These are phyloP conservation scores for Cutaneotrichosporon dermatis DNA, from an alignment of 1,284 basidiomycete genomes.

Conservation along the genomic window DNA sequence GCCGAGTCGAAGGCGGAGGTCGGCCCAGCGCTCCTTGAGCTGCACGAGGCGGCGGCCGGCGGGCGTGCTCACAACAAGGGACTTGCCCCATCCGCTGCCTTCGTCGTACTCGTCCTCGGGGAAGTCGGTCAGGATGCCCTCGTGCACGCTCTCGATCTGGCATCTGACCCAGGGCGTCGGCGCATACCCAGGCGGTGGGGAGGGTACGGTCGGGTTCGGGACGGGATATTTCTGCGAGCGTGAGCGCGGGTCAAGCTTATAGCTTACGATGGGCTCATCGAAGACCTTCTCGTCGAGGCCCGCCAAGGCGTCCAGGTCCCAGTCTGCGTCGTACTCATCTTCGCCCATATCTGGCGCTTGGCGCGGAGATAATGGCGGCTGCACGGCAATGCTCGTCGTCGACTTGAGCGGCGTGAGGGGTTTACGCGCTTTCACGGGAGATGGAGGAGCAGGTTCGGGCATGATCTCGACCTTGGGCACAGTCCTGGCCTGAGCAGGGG, in stretches of 20 bases:
- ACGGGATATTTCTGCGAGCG: constrained; percentile 33
- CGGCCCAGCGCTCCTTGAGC: constrained; percentile 45
- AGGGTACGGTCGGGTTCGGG: constrained; percentile 32
- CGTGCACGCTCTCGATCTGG: constrained; percentile 26
- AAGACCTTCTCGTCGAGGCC: constrained; percentile 34
- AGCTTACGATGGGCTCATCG: constrained; percentile 12
- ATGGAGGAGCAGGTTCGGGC: background rate
- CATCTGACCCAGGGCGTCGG: constrained; percentile 39
- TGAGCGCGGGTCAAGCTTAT: constrained; percentile 1
- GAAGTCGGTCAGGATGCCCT: constrained; percentile 18
- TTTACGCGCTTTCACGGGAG: background rate
- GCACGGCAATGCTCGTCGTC: background rate
- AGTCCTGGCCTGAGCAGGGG: background rate
- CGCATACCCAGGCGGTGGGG: constrained; percentile 24
- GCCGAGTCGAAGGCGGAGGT: constrained; percentile 51
- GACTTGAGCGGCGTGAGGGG: background rate
- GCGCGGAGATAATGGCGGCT: background rate
- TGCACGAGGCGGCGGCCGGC: constrained; percentile 29
- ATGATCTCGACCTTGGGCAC: background rate
- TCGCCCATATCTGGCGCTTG: background rate
- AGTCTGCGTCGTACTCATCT: constrained; percentile 33
- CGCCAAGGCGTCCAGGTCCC: constrained; percentile 36
- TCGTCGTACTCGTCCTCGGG: constrained; percentile 1
- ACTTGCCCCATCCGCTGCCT: constrained; percentile 31
- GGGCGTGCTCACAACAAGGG: constrained; percentile 23